These are phyloP conservation scores for Ganoderma meredithae DNA, from an alignment of 1,284 basidiomycete genomes.

Conservation along the genomic window DNA sequence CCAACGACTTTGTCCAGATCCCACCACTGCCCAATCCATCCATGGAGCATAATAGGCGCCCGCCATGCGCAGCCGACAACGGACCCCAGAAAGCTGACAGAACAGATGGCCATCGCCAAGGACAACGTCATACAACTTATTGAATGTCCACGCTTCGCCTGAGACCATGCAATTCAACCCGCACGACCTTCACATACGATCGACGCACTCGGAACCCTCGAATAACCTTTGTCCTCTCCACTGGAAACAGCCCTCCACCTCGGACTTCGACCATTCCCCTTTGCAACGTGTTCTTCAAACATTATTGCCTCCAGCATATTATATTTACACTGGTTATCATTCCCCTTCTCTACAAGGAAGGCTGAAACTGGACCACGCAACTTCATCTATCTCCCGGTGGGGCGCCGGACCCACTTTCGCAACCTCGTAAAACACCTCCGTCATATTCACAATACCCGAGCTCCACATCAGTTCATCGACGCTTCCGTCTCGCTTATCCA, in stretches of 20 bases:
- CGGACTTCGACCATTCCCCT: neutral
- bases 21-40: neutral
- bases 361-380: neutral
- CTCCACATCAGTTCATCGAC: slow-evolving; percentile 10
- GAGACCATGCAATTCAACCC: neutral
- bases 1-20: neutral
- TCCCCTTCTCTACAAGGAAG: neutral
- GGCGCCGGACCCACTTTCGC: slow-evolving; percentile 19
- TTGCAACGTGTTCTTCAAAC: neutral
- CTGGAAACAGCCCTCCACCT: neutral
- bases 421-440: slow-evolving; percentile 3
- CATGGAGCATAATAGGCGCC: neutral
- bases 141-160: neutral
- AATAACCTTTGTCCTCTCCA: neutral
- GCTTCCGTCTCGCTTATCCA: slow-evolving; percentile 8
- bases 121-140: neutral
- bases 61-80: neutral
- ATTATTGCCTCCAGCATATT: neutral
- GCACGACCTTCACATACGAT: neutral
- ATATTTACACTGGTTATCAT: too few species aligned
- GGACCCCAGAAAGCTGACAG: neutral
- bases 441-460: neutral
- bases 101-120: neutral
- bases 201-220: slow-evolving; percentile 1
- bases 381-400: slow-evolving; percentile 11